A percentile compares a stretch with the other conserved stretches of the same genome.
These are phyloP conservation scores for Tylopilus sp. DNA, from an alignment of 768 basidiomycete species.

Conservation along the genomic window DNA sequence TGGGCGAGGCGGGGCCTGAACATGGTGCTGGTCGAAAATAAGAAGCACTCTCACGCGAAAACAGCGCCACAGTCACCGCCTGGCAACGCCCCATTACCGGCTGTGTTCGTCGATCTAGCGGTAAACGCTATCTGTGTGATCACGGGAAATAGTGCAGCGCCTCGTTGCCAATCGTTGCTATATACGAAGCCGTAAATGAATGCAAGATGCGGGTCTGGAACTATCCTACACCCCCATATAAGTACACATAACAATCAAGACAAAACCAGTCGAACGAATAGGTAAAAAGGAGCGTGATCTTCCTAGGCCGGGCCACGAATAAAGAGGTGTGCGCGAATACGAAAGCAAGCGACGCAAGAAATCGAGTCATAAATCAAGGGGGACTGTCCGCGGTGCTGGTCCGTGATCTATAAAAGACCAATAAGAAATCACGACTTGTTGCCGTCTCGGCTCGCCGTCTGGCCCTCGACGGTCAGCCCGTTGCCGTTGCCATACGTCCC, in stretches of 20 bases:
- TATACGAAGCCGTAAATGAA: neutral
- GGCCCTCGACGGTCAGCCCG: conserved; percentile 10
- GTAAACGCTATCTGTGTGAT: neutral
- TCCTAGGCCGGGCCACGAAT: conserved; percentile 7
- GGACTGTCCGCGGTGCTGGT: conserved; percentile 27
- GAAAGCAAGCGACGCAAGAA: conserved; percentile 27
- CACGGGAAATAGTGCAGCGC: neutral
- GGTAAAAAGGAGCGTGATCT: neutral
- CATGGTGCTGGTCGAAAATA: conserved; percentile 10
- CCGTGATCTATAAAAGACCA: no score
- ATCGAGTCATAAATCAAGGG: conserved; percentile 27
- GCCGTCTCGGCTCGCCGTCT: conserved; percentile 12
- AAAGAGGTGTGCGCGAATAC: conserved; percentile 16
- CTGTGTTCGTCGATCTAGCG: neutral
- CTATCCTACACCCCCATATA: conserved; percentile 26
- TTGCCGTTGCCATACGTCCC: conserved; percentile 21
- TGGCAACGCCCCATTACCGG: no score
- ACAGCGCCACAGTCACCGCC: neutral
- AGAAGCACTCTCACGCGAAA: neutral
- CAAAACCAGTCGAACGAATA: neutral
- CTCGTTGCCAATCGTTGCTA: neutral
- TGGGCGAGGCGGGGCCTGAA: conserved; percentile 14
- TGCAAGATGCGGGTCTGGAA: conserved; percentile 13
- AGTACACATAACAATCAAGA: conserved; percentile 30
- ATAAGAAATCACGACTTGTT: conserved; percentile 24